Base-by-base conservation (phyloP, 2,329 filamentous ascomycete genomes). In the Ophidiomyces ophidiicola region DNA sequence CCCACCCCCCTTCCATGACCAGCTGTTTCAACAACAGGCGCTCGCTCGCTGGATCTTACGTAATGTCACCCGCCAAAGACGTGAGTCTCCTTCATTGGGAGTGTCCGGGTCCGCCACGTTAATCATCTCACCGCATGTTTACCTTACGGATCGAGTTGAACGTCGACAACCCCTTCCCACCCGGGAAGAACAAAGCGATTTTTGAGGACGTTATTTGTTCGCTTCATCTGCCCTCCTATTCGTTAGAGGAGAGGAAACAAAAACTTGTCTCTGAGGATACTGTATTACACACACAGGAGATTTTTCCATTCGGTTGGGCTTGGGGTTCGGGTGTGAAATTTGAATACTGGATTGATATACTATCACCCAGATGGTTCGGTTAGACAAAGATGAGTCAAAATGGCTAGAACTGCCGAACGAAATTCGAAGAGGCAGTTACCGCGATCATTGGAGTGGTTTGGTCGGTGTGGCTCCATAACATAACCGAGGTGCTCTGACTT, bases 161-260 rank as follows among this genome's bases (percentile, higher is more conserved):
- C 74, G 70, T 71, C 65, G 71, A 70, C 60, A 50, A 49, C 47
- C 51, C 56, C 55, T 58, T 56, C 53, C 45, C 28, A 8, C 49
- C 49, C 26, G 53, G 50, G 57, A 57, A 61, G 65, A 66, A 54
- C 59, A 61, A 70, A 74, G 75, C 83, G 84, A 76, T 76, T 93
- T 94, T 94, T 93, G 71, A 70, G 72, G 84, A 92, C 79, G 84
- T 87, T 64, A 76, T 94, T 94, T 93, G 83, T 81, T 73, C 83
- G 83, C 72, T 78, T 70, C 56, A 69, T 78, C 74, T 61, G 58
- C 56, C 53, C 56, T 49, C 46, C 54, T 34, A 43, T 44, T 34
- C 44, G 44, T 48, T 14, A 2, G 11, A 26, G 76, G 76, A 77
- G 80, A 78, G 82, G 80, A 87, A 68, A 81, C 80, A 93, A 94